Base-by-base conservation (phyloP, 2,329 filamentous ascomycete genomes). In the Aspergillus sp. region DNA sequence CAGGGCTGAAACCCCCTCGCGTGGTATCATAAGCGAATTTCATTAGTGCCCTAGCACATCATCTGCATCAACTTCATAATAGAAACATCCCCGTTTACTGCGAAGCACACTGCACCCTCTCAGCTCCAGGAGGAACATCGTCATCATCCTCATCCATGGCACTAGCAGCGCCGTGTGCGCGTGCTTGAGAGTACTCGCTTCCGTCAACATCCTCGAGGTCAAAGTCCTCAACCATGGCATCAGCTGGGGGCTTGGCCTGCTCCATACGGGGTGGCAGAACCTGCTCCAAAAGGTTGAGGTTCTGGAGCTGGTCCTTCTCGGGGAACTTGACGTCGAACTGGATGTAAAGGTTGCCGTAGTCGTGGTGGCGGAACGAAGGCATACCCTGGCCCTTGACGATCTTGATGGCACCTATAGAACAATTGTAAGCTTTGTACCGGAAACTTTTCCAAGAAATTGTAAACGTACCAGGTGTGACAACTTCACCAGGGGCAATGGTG, bases 301-400 rank as follows among this genome's bases (percentile, higher is more conserved):
- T 85, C 45, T 82, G 76, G 11, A 82, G 74, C 32, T 79, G 65
- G 63, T 81, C 76, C 73, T 83, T 85, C 62, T 88, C 85, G 39
- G 93, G 93, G 79, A 98, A 97, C 73, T 95, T 95, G 72, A 98
- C 90, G 61, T 88, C 85, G 74, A 98, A 98, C 66, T 95, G 89
- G 62, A 98, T 90, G 76, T 93, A 98, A 58, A 98, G 77, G 73
- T 98, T 96, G 61, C 93, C 93, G 64, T 81, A 83, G 70, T 97
- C 88, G 76, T 98, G 93, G 70, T 97, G 93, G 59, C 93, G 83
- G 70, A 82, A 86, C 4, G 93, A 94, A 34, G 93, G 93, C 93
- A 98, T 98, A 67, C 93, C 93, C 72, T 98, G 93, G 53, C 90
- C 90, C 54, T 88, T 88, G 61, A 98, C 85, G 70, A 95, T 86